Evolutionary conservation across 192 early-diverging fungal species (phyloP), one percentile per base, ranked within the genome.

Genomic region (Umbelopsis isabellina): DNA sequence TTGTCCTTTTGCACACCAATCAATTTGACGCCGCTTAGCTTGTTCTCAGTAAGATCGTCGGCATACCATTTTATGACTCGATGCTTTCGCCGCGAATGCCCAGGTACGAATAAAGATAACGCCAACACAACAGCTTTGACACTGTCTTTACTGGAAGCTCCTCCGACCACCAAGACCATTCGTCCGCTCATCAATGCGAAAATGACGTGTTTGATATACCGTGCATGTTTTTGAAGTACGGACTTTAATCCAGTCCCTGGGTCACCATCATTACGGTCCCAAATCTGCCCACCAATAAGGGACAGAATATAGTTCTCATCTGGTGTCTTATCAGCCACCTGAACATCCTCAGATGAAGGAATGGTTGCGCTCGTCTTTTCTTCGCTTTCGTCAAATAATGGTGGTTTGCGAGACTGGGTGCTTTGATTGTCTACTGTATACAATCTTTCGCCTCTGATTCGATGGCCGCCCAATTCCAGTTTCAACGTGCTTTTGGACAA

Each of bases 131-230:
- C 65, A 15, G 65, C 41, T 37, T 71, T 58, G 21, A 73, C 55
- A 18, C 68, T 49, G 53, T 52, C 49, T 69, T 71, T 65, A 23
- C 49, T 58, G 27, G 67, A 20, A 0, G 16, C 20, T n/a, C 58
- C 65, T 18, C 78, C 78, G 18, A 75, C 68, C 2, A 79, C 66
- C 1, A 79, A 16, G 4, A 72, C 67, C 3, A 73, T 50, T 44
- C 78, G 65, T 21, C 78, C 78, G 21, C 71, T 79, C 44, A 79
- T 44, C 0, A 79, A 45, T 15, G 78, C 73, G 53, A 72, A 79
- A 12, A 79, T 66, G 15, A 79, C 71, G 69, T 79, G 71, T 33
- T 58, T 73, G 16, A 70, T 75, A 49, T 69, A 79, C 65, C 50
- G 48, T 5, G 48, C 47, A 48, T 75, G 45, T 46, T 58, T 65